These are phyloP conservation scores for Fusarium papillatum DNA, from an alignment of 2,329 filamentous ascomycete species.

Conservation along the genomic window DNA sequence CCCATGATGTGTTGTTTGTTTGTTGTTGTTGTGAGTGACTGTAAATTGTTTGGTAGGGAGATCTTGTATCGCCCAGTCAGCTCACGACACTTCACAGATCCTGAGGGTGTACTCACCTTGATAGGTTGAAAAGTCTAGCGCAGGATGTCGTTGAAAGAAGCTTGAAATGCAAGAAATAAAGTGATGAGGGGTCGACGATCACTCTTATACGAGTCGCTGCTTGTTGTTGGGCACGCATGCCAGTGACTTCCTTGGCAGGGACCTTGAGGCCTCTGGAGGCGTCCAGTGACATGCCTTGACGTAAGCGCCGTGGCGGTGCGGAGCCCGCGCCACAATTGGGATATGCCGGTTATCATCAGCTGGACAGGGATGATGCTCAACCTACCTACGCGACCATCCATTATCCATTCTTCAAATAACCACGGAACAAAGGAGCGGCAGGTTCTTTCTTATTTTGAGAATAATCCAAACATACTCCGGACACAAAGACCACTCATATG, in stretches of 20 bases:
- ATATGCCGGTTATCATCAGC: not conserved
- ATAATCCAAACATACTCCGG: not conserved
- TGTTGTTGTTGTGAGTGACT: slow-evolving; percentile 8
- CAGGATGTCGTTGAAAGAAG: slow-evolving; percentile 40
- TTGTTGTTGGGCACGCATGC: slow-evolving; percentile 15
- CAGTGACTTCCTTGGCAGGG: slow-evolving; percentile 41
- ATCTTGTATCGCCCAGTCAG: slow-evolving; percentile 18
- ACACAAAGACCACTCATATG: not conserved
- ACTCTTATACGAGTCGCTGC: slow-evolving; percentile 34
- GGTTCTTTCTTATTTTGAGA: not conserved
- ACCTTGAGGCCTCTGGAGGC: slow-evolving; percentile 32
- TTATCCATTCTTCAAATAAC: not conserved
- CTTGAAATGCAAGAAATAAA: slow-evolving; percentile 36
- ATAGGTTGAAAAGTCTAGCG: not conserved
- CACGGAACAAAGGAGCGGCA: not conserved
- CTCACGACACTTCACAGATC: not conserved
- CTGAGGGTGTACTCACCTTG: slow-evolving; percentile 7
- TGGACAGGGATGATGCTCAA: not conserved
- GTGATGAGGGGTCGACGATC: slow-evolving; percentile 37
- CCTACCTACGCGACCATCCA: not conserved
- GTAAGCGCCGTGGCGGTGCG: slow-evolving; percentile 40
- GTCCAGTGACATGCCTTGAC: slow-evolving; percentile 32
- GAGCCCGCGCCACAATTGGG: slow-evolving; percentile 10
- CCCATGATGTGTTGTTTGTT: slow-evolving; percentile 54
- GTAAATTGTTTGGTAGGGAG: not conserved